phyloP scores from a whole-genome alignment of 2,329 filamentous ascomycete genomes.

The Diaporthe velutina region DNA sequence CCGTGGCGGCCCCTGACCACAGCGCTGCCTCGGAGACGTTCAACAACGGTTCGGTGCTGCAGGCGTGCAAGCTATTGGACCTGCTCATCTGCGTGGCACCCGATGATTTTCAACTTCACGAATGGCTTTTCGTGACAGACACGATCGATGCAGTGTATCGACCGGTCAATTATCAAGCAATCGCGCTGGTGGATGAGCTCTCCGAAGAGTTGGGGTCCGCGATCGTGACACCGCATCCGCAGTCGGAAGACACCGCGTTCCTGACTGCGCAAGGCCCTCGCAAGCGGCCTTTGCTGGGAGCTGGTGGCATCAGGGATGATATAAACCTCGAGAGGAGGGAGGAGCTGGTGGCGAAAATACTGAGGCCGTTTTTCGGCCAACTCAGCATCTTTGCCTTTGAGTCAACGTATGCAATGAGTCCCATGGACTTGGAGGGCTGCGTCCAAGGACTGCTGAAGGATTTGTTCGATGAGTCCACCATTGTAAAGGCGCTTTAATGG shows the following conservation, averaged over 20 bases:
- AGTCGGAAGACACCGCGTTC: constrained; percentile 54
- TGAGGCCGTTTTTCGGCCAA: constrained; percentile 91
- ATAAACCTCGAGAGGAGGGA: constrained; percentile 71
- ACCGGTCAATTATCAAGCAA: constrained; percentile 74
- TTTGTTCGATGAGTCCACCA: constrained; percentile 82
- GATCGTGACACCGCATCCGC: constrained; percentile 48
- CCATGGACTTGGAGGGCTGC: constrained; percentile 75
- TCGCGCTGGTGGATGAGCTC: constrained; percentile 86
- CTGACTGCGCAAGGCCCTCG: constrained; percentile 51
- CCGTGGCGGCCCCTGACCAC: constrained; percentile 76
- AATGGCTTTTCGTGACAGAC: constrained; percentile 98
- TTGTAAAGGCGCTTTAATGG: constrained; percentile 69
- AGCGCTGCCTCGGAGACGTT: constrained; percentile 77
- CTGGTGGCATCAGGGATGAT: constrained; percentile 67
- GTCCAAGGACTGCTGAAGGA: constrained; percentile 76
- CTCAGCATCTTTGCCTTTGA: constrained; percentile 96
- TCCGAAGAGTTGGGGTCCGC: constrained; percentile 77
- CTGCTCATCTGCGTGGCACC: constrained; percentile 87
- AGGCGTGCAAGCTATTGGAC: constrained; percentile 95
- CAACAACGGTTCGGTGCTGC: constrained; percentile 81
- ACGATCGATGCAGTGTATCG: constrained; percentile 96
- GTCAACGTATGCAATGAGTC: constrained; percentile 87
- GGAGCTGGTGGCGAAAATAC: constrained; percentile 80
- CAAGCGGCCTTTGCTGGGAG: constrained; percentile 64
- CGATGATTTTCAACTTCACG: constrained; percentile 97